phyloP scores from a whole-genome alignment of 1,139 yeast species.

The Saccharomyces hybrid region DNA sequence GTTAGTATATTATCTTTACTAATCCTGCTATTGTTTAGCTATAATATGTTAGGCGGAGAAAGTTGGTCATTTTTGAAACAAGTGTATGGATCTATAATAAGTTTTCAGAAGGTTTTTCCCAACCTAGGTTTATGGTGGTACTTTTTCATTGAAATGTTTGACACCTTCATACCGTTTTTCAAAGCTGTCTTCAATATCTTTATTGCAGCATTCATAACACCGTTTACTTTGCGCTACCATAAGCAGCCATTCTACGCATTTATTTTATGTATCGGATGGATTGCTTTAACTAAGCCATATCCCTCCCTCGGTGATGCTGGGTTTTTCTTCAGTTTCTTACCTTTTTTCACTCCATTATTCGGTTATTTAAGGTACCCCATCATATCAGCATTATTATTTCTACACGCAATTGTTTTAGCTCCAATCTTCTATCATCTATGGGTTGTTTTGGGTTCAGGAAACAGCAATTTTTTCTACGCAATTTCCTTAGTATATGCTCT shows the following conservation, averaged over 20 bases:
- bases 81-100: conserved; percentile 35
- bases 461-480: conserved; percentile 92
- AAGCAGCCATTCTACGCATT: conserved; percentile 61
- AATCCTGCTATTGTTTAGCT: conserved; percentile 38
- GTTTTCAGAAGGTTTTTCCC: conserved; percentile 51
- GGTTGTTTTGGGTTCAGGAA: conserved; percentile 92
- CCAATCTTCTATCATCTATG: conserved; percentile 91
- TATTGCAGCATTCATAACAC: conserved; percentile 59
- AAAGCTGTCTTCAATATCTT: conserved; percentile 76
- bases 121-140: conserved; percentile 98
- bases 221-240: conserved; percentile 64
- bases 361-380: conserved; percentile 40
- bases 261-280: conserved; percentile 56
- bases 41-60: conserved; percentile 10
- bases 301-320: conserved; percentile 85
- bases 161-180: conserved; percentile 77
- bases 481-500: conserved; percentile 75
- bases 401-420: conserved; percentile 52
- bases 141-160: conserved; percentile 90
- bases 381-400: conserved; percentile 38
- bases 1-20: conserved; percentile 21
- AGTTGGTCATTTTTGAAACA: background rate
- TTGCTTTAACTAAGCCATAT: conserved; percentile 71
- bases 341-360: conserved; percentile 45
- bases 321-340: conserved; percentile 52